phyloP scores from a whole-genome alignment of 208 protist genomes.

The Crithidia sp. region DNA sequence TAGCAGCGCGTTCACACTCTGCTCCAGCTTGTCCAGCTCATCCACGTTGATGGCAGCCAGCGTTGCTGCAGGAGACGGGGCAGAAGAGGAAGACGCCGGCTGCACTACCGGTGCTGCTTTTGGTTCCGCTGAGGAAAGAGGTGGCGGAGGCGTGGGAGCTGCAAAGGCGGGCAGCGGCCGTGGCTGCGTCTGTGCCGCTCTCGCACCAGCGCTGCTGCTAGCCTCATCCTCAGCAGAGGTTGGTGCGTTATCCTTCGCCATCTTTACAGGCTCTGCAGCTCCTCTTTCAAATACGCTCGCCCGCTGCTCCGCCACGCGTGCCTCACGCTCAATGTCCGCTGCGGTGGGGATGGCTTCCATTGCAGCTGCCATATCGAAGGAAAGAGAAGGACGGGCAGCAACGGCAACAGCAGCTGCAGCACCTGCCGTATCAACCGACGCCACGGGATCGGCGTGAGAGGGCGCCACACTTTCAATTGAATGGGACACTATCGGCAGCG shows the following conservation, averaged over 20 bases:
- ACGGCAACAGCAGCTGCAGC: too few species aligned
- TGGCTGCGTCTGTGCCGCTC: not conserved
- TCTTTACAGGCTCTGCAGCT: not conserved
- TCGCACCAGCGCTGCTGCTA: not conserved
- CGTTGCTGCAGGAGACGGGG: not conserved
- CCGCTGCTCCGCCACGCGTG: not conserved
- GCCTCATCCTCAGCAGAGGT: too few species aligned
- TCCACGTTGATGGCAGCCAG: slow-evolving; percentile 8
- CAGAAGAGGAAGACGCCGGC: not conserved
- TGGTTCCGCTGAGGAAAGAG: not conserved
- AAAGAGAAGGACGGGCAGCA: not conserved
- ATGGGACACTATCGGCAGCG: too few species aligned
- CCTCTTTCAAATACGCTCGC: too few species aligned
- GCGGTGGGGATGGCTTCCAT: not conserved
- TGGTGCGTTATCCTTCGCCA: not conserved
- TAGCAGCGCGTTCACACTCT: slow-evolving; percentile 27
- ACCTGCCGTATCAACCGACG: too few species aligned
- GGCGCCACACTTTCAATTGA: too few species aligned
- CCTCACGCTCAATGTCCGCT: not conserved
- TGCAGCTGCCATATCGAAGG: not conserved
- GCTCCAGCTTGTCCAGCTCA: slow-evolving; percentile 31
- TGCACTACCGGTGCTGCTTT: not conserved
- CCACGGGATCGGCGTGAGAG: too few species aligned
- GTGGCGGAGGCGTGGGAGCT: not conserved
- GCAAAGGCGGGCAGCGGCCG: not conserved